Evolutionary conservation across 2,329 filamentous ascomycete genomes (phyloP), one percentile per base, ranked within the genome.

Genomic region (Proliferodiscus dingleyae): DNA sequence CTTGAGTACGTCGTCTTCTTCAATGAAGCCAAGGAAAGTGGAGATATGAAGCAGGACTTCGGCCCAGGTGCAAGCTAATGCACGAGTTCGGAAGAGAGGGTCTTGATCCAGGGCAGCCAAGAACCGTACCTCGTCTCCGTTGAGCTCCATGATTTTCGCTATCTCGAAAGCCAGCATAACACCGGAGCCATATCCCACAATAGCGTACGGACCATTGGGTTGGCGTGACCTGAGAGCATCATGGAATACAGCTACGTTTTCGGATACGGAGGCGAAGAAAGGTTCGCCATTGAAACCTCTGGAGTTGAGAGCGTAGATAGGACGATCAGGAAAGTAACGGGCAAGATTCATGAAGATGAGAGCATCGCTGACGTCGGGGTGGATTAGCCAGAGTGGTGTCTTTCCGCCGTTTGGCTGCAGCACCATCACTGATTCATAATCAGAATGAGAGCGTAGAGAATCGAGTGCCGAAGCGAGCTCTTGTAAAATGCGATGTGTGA

Each of bases 161-260:
- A 72, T 57, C 54, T 78, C 74, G 46, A 77, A 79, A 0, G 72
- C 70, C 0, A 77, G 46, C 56, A 74, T 74, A 7, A 10, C 52
- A 2, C 75, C 74, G 52, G 71, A 77, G 4, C 64, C 71, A 53
- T 78, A 78, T 1, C 75, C 75, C 0, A 70, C 70, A 1, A 79
- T 55, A 0, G 70, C 70, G 50, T 79, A 79, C 0, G 75, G 74
- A 0, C 75, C 74, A 0, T 58, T 11, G 0, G 74, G 72, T 46
- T 79, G 75, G 1, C 46, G 47, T 3, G 44, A 19, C n/a, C 64
- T 64, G 29, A 79, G 68, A 0, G 67, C 65, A 0, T 42, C 29
- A 8, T 60, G 49, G 54, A 78, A 79, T 0, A 58, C 66, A 1
- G 53, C 46, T 2, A 73, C 59, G 0, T 63, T 56, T 36, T 78